Evolutionary conservation across 1,139 yeast genomes (phyloP).

Genomic region (Pichia sp.): DNA sequence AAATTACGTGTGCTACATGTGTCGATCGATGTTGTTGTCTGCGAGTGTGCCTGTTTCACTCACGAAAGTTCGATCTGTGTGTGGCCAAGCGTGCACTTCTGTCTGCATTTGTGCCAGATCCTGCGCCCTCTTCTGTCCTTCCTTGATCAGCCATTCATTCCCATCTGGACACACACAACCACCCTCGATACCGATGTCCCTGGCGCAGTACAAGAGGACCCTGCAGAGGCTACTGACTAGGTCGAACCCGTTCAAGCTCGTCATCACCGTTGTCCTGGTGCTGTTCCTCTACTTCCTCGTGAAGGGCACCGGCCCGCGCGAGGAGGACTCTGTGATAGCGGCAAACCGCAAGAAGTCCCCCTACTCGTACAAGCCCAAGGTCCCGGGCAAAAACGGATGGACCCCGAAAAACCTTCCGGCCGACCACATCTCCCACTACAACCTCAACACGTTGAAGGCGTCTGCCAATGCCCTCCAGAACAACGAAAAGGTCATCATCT

Average conservation of each 20-base stretch:
- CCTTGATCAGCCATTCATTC: not conserved
- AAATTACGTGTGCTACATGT: not conserved
- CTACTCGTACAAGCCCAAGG: constrained; percentile 1
- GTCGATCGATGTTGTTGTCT: not conserved
- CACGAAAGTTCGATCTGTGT: too few species aligned
- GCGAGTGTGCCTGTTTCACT: too few species aligned
- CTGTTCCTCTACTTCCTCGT: constrained; percentile 3
- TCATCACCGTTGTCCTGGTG: not conserved
- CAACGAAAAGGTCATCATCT: constrained; percentile 69
- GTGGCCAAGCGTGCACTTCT: too few species aligned
- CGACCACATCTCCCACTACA: constrained; percentile 79
- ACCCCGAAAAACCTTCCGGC: constrained; percentile 62
- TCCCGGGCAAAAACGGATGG: constrained; percentile 26
- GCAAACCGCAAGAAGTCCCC: constrained; percentile 11
- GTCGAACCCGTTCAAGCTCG: constrained; percentile 1
- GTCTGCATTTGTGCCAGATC: not conserved
- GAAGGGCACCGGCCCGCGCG: not conserved
- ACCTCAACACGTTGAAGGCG: constrained; percentile 70
- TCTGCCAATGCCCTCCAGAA: constrained; percentile 66
- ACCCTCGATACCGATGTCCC: not conserved
- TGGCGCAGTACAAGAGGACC: constrained; percentile 9
- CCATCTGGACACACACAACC: not conserved
- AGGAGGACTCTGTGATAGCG: not conserved
- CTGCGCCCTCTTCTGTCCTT: not conserved
- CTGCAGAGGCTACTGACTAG: constrained; percentile 1